phyloP scores from a whole-genome alignment of 495 filamentous ascomycete species.

The Thermochaetoides thermophila region DNA sequence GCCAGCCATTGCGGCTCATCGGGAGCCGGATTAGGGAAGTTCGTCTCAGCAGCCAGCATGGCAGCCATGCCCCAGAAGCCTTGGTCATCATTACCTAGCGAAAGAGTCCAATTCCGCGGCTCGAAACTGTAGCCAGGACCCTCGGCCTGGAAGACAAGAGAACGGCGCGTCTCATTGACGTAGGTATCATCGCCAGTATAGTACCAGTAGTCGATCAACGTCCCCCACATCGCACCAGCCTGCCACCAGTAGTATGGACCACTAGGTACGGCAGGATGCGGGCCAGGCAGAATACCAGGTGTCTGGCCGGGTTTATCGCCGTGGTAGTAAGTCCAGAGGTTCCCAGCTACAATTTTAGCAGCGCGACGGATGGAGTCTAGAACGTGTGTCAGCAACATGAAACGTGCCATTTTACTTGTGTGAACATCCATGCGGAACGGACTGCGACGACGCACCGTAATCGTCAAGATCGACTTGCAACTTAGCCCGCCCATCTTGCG shows the following conservation, averaged over 20 bases:
- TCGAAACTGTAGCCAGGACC: conserved; percentile 40
- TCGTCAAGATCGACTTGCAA: conserved; percentile 9
- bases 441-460: conserved; percentile 4
- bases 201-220: conserved; percentile 56
- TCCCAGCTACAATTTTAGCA: conserved; percentile 19
- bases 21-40: conserved; percentile 43
- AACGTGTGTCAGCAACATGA: conserved; percentile 1
- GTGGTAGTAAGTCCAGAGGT: conserved; percentile 48
- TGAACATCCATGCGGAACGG: no score
- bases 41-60: conserved; percentile 51
- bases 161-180: conserved; percentile 38
- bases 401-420: no score
- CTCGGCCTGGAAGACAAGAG: conserved; percentile 46
- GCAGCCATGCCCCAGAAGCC: conserved; percentile 54
- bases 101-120: conserved; percentile 45
- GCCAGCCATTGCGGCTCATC: conserved; percentile 57
- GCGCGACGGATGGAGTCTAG: conserved; percentile 15
- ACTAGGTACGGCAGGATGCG: conserved; percentile 12
- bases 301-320: conserved; percentile 47
- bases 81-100: conserved; percentile 56
- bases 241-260: conserved; percentile 55
- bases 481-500: conserved; percentile 3
- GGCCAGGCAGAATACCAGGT: conserved; percentile 28
- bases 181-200: conserved; percentile 49
- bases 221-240: conserved; percentile 54